phyloP scores from a whole-genome alignment of 768 basidiomycete species.

The Macrolepiota albuminosa region DNA sequence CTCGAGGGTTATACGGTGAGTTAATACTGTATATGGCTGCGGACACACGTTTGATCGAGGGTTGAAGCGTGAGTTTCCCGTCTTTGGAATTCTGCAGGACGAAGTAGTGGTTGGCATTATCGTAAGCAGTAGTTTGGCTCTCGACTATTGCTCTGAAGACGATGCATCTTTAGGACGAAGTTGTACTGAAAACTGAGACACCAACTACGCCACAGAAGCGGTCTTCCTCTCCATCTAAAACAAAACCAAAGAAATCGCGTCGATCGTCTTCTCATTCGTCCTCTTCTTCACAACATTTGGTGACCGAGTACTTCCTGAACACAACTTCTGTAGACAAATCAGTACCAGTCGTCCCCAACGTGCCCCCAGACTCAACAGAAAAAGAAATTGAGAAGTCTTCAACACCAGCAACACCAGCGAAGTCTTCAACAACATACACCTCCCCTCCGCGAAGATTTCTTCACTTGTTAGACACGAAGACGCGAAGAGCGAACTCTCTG shows the following conservation, averaged over 20 bases:
- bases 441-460: conserved; percentile 20
- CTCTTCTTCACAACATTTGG: conserved; percentile 11
- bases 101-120: conserved; percentile 71
- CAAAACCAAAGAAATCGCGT: conserved; percentile 9
- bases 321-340: not conserved
- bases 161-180: conserved; percentile 44
- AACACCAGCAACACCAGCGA: not conserved
- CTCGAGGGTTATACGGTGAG: conserved; percentile 47
- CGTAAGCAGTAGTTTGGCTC: conserved; percentile 32
- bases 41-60: not conserved
- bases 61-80: conserved; percentile 73
- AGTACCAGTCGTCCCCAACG: not conserved
- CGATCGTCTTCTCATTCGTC: conserved; percentile 18
- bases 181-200: conserved; percentile 24
- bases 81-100: conserved; percentile 69
- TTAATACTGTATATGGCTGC: not conserved
- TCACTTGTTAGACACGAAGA: conserved; percentile 66
- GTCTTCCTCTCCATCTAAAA: conserved; percentile 10
- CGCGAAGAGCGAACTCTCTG: conserved; percentile 43
- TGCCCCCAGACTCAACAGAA: not conserved
- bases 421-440: conserved; percentile 12
- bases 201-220: conserved; percentile 8
- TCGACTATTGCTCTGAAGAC: not conserved
- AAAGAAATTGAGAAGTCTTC: not conserved
- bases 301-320: conserved; percentile 9